phyloP scores from a whole-genome alignment of 805 yeast species.

The Ogataea zsoltii region DNA sequence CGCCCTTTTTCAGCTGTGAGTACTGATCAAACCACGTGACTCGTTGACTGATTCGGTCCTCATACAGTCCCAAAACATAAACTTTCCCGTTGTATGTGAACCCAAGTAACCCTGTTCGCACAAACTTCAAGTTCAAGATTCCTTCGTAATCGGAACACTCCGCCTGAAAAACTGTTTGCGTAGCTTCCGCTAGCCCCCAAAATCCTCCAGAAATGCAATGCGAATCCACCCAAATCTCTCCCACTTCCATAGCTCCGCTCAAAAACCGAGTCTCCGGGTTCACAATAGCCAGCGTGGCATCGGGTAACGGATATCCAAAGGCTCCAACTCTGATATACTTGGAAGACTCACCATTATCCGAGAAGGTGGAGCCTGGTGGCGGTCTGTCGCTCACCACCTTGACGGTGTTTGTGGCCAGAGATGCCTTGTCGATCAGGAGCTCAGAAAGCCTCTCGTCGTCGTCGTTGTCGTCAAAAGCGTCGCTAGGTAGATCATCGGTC shows the following conservation, averaged over 20 bases:
- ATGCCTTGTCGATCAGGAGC: constrained; percentile 69
- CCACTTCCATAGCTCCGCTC: constrained; percentile 76
- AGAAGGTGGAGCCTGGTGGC: constrained; percentile 47
- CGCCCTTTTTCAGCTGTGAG: constrained; percentile 20
- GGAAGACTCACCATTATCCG: constrained; percentile 40
- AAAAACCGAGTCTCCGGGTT: constrained; percentile 86
- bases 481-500: constrained; percentile 37
- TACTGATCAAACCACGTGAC: constrained; percentile 64
- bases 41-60: constrained; percentile 83
- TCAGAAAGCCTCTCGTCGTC: constrained; percentile 52
- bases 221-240: constrained; percentile 97
- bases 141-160: constrained; percentile 75
- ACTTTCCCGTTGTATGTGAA: constrained; percentile 85
- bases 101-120: constrained; percentile 90
- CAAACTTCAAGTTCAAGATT: constrained; percentile 68
- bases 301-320: constrained; percentile 93
- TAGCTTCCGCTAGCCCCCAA: constrained; percentile 69
- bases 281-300: constrained; percentile 89
- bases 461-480: constrained; percentile 29
- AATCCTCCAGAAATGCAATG: constrained; percentile 89
- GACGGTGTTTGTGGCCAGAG: constrained; percentile 70
- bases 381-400: constrained; percentile 63
- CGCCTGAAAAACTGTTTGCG: constrained; percentile 78
- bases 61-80: constrained; percentile 85
- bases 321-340: constrained; percentile 76